phyloP scores from a whole-genome alignment of 768 basidiomycete genomes.

The Phaffia tasmanica region DNA sequence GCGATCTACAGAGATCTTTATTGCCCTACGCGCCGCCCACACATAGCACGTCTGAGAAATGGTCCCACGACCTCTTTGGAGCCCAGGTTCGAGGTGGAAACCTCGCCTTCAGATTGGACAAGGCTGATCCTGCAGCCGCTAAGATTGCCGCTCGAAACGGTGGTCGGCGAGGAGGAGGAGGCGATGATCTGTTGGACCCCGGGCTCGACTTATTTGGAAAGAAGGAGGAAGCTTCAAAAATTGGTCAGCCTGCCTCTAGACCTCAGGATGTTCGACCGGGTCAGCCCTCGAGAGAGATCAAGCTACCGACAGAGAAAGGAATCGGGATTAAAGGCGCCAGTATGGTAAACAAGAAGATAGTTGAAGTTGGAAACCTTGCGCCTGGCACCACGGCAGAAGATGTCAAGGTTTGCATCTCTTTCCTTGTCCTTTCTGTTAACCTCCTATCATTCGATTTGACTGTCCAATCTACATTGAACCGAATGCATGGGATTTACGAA shows the following conservation, averaged over 20 bases:
- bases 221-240: neutral
- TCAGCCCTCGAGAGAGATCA: neutral
- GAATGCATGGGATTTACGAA: too few relatives aligned
- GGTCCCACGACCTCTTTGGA: conserved; percentile 24
- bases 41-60: conserved; percentile 3
- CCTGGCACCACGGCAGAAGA: conserved; percentile 25
- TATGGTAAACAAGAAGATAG: conserved; percentile 1
- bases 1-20: neutral
- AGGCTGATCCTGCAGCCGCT: conserved; percentile 4
- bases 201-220: conserved; percentile 3
- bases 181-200: conserved; percentile 15
- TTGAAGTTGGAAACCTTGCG: conserved; percentile 20
- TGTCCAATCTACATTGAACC: too few relatives aligned
- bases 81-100: conserved; percentile 16
- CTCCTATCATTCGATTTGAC: neutral
- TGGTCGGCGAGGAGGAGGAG: conserved; percentile 6
- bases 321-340: conserved; percentile 21
- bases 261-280: neutral
- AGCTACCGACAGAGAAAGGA: neutral
- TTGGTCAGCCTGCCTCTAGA: too few relatives aligned
- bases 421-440: too few relatives aligned
- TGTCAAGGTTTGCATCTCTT: conserved; percentile 14
- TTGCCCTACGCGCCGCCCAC: conserved; percentile 15
- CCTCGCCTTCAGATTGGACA: conserved; percentile 17
- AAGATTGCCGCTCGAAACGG: conserved; percentile 15